Base-by-base conservation (phyloP, 1,284 basidiomycete genomes). In the Ganoderma multipileum region DNA sequence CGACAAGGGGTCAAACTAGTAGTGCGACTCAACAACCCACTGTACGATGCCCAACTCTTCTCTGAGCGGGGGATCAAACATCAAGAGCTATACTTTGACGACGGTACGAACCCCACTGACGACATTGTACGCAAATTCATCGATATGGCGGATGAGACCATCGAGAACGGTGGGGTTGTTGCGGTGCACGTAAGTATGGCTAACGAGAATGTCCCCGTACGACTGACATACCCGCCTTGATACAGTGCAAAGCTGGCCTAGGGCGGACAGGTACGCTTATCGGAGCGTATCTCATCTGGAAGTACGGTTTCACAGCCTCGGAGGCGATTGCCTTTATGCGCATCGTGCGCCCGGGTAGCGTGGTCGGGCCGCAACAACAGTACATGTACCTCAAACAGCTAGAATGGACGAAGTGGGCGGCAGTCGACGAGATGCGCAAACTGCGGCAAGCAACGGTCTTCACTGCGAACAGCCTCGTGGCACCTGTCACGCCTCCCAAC, bases 281-380 rank as follows among this genome's bases (percentile, higher is more conserved):
- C 71, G 96, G 96, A 61, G 98, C 98, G 3, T 99, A 99, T 84
- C 87, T 99, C 67, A 95, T 98, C 74, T 99, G 98, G 94, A 98
- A 98, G 83, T 97, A 99, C 77, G 94, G 94, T n/a, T 99, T 99
- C 79, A 96, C 96, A n/a, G 97, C 97, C 0, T 91, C 92, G 67
- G 98, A 99, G 82, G 97, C 93, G 11, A 99, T 99, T 70, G 98
- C 94, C 0, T 99, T 96, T 81, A 99, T 99, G 98, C 92, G 98
- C 28, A 94, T 99, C 73, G 92, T 98, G 71, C 90, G 97, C 54
- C 98, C 97, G 0, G 96, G 96, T 2, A 96, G 96, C 79, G 97
- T 99, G 18, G 97, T 99, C 44, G 97, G 97, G 16, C 93, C 93
- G 23, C 93, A 95, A 73, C 93, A 95, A 77, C 97, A 98, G 78